Conservation (phyloP, 495 filamentous ascomycete genomes). For the Neurospora tetrasperma region DNA sequence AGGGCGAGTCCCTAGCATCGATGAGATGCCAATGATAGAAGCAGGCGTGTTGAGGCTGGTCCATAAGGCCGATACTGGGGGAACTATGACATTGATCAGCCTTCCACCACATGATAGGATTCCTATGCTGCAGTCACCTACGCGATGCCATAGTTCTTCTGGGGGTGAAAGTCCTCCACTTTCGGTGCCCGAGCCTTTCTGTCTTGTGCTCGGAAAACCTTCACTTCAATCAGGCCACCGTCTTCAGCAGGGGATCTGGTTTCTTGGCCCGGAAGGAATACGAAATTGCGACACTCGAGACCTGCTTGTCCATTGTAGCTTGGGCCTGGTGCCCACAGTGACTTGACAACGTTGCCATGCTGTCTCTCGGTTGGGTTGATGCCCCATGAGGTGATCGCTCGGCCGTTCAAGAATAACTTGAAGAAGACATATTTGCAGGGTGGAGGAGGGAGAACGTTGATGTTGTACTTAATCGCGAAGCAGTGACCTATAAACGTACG, state of each 20-base stretch:
- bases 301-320: slow-evolving; percentile 17
- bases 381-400: slow-evolving; percentile 37
- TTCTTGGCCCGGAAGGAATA: slow-evolving; percentile 29
- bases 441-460: slow-evolving; percentile 18
- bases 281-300: slow-evolving; percentile 32
- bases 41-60: slow-evolving; percentile 35
- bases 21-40: slow-evolving; percentile 38
- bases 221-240: slow-evolving; percentile 43
- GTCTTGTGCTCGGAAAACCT: slow-evolving; percentile 36
- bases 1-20: slow-evolving; percentile 38
- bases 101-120: not conserved
- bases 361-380: slow-evolving; percentile 21
- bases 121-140: slow-evolving; percentile 16
- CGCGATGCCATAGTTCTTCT: slow-evolving; percentile 38
- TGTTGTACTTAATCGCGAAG: slow-evolving; percentile 35
- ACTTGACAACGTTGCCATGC: slow-evolving; percentile 29
- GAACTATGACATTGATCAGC: slow-evolving; percentile 20
- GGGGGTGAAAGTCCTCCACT: slow-evolving; percentile 26
- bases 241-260: slow-evolving; percentile 31
- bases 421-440: slow-evolving; percentile 36
- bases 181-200: slow-evolving; percentile 23
- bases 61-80: slow-evolving; percentile 34
- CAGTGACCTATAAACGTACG: slow-evolving; percentile 24
- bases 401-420: slow-evolving; percentile 41
- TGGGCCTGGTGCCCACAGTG: slow-evolving; percentile 32